phyloP scores from a whole-genome alignment of 805 yeast species.

The Sugiyamaella qingdaonensis region DNA sequence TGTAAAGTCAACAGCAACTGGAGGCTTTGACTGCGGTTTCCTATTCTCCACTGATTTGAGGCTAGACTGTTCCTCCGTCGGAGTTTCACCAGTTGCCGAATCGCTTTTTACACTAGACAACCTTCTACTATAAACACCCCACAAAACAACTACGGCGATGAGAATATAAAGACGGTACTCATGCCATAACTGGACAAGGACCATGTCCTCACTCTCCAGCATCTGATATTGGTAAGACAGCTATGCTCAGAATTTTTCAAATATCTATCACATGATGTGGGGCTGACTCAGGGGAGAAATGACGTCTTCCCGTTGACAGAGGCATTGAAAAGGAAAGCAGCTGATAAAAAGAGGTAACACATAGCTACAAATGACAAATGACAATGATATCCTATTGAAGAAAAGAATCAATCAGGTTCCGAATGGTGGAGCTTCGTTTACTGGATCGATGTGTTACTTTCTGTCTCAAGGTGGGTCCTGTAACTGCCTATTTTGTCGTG shows the following conservation, averaged over 20 bases:
- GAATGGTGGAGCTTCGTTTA: too few relatives aligned
- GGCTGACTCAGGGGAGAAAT: neutral
- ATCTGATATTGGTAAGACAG: neutral
- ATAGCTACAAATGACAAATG: too few relatives aligned
- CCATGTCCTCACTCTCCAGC: neutral
- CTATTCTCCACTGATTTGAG: neutral
- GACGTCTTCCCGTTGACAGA: neutral
- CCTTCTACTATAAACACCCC: neutral
- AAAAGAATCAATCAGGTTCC: too few relatives aligned
- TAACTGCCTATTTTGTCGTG: too few relatives aligned
- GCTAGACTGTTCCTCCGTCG: neutral
- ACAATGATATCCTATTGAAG: too few relatives aligned
- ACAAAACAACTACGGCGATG: slow-evolving; percentile 8
- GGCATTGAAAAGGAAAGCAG: too few relatives aligned
- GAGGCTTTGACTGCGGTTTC: slow-evolving; percentile 8
- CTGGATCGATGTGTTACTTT: too few relatives aligned
- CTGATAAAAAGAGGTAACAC: too few relatives aligned
- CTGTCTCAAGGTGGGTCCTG: too few relatives aligned
- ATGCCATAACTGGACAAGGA: slow-evolving; percentile 13
- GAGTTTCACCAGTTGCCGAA: neutral
- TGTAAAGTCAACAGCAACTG: slow-evolving; percentile 26
- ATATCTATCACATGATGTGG: slow-evolving; percentile 1
- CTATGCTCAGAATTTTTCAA: neutral
- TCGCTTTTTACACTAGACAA: too few relatives aligned
- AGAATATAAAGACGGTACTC: slow-evolving; percentile 14